Evolutionary conservation across 768 basidiomycete species (phyloP), one percentile per base, ranked within the genome.

Genomic region (Brasilioporus rufonigricans): DNA sequence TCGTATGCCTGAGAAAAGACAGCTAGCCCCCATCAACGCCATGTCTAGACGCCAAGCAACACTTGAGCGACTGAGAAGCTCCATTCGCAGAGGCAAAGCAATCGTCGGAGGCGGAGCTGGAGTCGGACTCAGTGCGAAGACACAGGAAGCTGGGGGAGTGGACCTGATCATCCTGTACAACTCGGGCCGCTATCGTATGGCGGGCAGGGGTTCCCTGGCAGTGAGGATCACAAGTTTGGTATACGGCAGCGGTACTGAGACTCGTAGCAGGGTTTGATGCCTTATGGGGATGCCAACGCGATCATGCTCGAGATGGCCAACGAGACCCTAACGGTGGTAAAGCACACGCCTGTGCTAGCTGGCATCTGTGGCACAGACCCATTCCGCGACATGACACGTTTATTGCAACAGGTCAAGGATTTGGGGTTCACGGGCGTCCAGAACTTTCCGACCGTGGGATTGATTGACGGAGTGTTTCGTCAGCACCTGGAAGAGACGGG

Each of bases 161-260:
- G 67, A 69, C 46, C 49, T 69, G 40, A 31, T 71, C 33, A 66
- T 69, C 65, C 46, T 71, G 26, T 71, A 69, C 45, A 71, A 61
- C 31, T 69, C 68, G 23, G 68, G 70, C 9, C 65, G 68, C 19
- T 62, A 69, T 47, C 62, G 62, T n/a, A 64, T 64, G 69, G 61
- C 67, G 16, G 69, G 60, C n/a, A 61, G 69, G 38, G 64, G 69
- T n/a, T 68, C 64, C 23, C 48, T 68, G 35, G 66, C 69, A 31
- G 66, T 63, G 52, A 52, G 69, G 43, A 24, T 13, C 44, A n/a
- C 35, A 41, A 29, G 12, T 40, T 27, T 31, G n/a, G n/a, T 49
- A 23, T n/a, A 32, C 10, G 16, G 27, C 9, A 21, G 16, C 29
- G 18, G 16, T 40, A 21, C 49, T 46, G 31, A 50, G 41, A 49